phyloP scores from a whole-genome alignment of 1,284 basidiomycete species.

The Wolfiporia cocos region DNA sequence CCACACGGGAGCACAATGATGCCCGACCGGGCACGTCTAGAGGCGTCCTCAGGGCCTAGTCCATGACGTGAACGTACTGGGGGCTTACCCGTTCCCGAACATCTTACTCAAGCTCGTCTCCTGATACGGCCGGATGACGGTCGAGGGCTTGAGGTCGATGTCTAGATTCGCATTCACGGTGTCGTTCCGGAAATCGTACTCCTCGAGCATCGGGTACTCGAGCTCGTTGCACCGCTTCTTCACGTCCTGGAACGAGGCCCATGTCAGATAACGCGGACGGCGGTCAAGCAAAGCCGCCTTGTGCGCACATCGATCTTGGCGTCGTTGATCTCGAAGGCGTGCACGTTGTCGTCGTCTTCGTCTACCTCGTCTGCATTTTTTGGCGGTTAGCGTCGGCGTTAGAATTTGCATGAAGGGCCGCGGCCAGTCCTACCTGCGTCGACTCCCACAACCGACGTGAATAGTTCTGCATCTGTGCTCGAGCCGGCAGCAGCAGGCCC shows the following conservation, averaged over 20 bases:
- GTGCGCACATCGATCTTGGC: slow-evolving; percentile 79
- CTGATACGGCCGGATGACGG: slow-evolving; percentile 94
- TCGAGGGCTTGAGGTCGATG: slow-evolving; percentile 95
- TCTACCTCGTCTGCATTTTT: slow-evolving; percentile 79
- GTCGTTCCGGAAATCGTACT: slow-evolving; percentile 97
- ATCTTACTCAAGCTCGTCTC: slow-evolving; percentile 97
- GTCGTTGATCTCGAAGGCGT: slow-evolving; percentile 92
- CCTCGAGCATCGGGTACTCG: slow-evolving; percentile 94
- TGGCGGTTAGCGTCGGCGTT: slow-evolving; percentile 4
- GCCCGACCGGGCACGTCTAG: slow-evolving; percentile 90
- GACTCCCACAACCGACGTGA: slow-evolving; percentile 89
- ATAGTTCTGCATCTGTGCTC: slow-evolving; percentile 65
- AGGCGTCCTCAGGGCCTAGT: slow-evolving; percentile 5
- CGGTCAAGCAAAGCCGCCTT: neutral
- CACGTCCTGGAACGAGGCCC: slow-evolving; percentile 55
- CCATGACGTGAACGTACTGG: neutral
- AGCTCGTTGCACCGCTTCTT: slow-evolving; percentile 92
- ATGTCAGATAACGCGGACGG: neutral
- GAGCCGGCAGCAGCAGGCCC: slow-evolving; percentile 22
- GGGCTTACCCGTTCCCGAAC: slow-evolving; percentile 90
- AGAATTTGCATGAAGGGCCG: neutral
- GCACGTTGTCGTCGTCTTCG: slow-evolving; percentile 93
- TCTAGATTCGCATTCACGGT: slow-evolving; percentile 92
- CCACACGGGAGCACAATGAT: slow-evolving; percentile 99
- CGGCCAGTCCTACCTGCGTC: slow-evolving; percentile 67